phyloP scores from a whole-genome alignment of 257 asterid genomes.

The Solanum habrochaites region DNA sequence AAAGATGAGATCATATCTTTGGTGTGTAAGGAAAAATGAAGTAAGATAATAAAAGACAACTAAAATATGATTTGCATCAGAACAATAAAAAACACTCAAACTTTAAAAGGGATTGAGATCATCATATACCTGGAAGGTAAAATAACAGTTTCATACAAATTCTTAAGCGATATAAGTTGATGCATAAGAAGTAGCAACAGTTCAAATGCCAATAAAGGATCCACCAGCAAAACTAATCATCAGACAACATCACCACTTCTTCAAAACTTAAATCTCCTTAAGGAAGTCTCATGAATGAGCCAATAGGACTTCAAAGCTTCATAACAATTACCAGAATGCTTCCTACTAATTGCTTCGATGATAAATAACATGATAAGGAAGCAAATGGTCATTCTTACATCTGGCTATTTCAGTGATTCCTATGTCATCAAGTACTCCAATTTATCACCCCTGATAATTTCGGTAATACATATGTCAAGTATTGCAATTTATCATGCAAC shows the following conservation, averaged over 20 bases:
- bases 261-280: neutral
- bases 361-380: neutral
- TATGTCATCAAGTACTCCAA: neutral
- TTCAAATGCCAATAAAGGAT: neutral
- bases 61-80: neutral
- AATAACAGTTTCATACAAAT: neutral
- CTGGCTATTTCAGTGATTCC: neutral
- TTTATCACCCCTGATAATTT: neutral
- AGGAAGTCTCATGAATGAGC: neutral
- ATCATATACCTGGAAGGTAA: neutral
- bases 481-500: neutral
- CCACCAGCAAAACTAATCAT: neutral
- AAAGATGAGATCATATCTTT: neutral
- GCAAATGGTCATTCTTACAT: neutral
- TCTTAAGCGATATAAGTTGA: neutral
- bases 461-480: neutral
- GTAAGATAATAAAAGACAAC: neutral
- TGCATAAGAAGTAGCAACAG: neutral
- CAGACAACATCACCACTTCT: neutral
- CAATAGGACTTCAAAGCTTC: neutral
- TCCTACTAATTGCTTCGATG: neutral
- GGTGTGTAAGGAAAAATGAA: neutral
- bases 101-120: neutral
- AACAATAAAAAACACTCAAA: neutral
- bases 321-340: neutral